Evolutionary conservation across 129 eudicot species (phyloP), one percentile per base, ranked within the genome.

Genomic region (Chrysanthemum makinoi): DNA sequence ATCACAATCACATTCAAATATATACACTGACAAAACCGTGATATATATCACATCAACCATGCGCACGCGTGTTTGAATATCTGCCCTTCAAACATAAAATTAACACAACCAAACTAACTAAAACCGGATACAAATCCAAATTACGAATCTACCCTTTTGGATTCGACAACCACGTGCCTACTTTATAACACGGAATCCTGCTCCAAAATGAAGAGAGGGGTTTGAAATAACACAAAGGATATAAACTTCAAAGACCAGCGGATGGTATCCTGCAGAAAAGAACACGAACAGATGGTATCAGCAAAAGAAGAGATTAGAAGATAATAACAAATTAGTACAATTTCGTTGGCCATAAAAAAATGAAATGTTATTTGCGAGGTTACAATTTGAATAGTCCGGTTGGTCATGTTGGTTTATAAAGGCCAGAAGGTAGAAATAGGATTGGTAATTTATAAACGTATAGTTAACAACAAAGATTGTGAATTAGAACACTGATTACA

Each of bases 231-330:
- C 18, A 62, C 33, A 20, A 20, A 20, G 33, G 66, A 61, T 61
- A 61, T 61, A 10, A 24, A 61, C 47, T 14, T 17, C 66, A 15
- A 62, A 2, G 66, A 26, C 46, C 48, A 62, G 33, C 9, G 5
- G 46, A 62, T 62, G 66, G 66, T 28, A 30, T 15, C 66, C 66
- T 62, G 48, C 66, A 62, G 16, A 7, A 6, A 30, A 62, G 17
- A 30, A 62, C 12, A 62, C 5, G 10, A 62, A 62, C n/a, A n/a
- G n/a, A 62, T 28, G 47, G 47, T 62, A 61, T 61, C 39, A 61
- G 66, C 14, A 26, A 61, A 61, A 13, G 10, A 22, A 61, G 30
- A 61, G 18, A 61, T 22, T 14, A 26, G 2, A 55, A 55, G 10
- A 55, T 15, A 6, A 55, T 2, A 56, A 54, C 6, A 54, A 54